phyloP scores from a whole-genome alignment of 768 basidiomycete species.

The Omphalotus guepiniiformis region DNA sequence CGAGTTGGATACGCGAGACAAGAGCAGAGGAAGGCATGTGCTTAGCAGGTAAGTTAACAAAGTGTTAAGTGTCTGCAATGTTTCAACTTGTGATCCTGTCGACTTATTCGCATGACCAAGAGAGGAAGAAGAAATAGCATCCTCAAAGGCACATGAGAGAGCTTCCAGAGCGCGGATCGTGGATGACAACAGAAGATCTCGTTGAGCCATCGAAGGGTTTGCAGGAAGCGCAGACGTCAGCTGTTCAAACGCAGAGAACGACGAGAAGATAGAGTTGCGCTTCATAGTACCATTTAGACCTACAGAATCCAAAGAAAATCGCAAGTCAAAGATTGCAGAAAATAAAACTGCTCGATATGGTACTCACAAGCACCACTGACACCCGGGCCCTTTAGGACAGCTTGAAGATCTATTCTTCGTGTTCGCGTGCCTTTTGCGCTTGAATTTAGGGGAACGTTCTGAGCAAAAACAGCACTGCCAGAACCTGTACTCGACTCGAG shows the following conservation, averaged over 20 bases:
- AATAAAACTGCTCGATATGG: background rate
- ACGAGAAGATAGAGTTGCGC: background rate
- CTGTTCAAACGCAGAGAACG: constrained; percentile 2
- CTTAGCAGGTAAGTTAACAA: constrained; percentile 1
- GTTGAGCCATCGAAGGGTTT: background rate
- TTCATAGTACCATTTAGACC: background rate
- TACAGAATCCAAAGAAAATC: background rate
- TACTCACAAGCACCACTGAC: background rate
- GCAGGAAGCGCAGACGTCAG: background rate
- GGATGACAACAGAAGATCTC: constrained; percentile 1
- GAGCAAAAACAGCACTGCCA: background rate
- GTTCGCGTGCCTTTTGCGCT: background rate
- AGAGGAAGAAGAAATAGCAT: background rate
- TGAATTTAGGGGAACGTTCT: background rate
- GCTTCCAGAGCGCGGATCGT: constrained; percentile 5
- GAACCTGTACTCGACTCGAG: no score
- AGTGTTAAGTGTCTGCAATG: background rate
- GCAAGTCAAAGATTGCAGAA: background rate
- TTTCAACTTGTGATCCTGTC: background rate
- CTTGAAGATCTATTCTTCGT: background rate
- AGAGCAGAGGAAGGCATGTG: background rate
- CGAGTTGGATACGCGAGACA: no score
- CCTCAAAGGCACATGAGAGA: background rate
- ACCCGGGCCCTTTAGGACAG: background rate
- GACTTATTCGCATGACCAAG: background rate